Evolutionary conservation across 352 stramenopile genomes (phyloP).

Genomic region (Phytophthora lateralis): DNA sequence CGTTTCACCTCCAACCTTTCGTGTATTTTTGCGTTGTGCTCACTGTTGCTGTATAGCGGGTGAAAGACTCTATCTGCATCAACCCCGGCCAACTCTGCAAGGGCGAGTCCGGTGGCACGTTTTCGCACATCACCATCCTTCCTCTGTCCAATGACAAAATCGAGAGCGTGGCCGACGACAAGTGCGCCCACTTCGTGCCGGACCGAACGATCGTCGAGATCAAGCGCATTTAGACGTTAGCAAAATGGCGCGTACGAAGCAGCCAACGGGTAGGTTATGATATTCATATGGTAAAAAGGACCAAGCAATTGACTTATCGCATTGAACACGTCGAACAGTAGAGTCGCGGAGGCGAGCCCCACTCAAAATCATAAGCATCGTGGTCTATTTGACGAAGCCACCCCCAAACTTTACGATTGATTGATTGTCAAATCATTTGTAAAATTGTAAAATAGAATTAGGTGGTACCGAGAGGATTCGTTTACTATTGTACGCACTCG

Average conservation of each 20-base stretch:
- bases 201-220: conserved; percentile 93
- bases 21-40: not conserved
- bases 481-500: too few species aligned
- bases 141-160: conserved; percentile 88
- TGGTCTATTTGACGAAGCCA: too few species aligned
- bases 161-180: conserved; percentile 43
- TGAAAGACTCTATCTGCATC: conserved; percentile 93
- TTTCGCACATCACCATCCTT: conserved; percentile 91
- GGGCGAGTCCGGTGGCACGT: conserved; percentile 94
- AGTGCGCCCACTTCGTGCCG: conserved; percentile 70
- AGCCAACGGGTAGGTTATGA: too few species aligned
- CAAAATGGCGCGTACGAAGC: not conserved
- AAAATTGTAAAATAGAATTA: too few species aligned
- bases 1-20: conserved; percentile 20
- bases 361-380: too few species aligned
- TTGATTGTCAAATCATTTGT: too few species aligned
- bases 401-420: too few species aligned
- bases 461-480: too few species aligned
- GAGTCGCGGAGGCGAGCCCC: too few species aligned
- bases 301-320: too few species aligned
- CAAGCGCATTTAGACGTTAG: conserved; percentile 78
- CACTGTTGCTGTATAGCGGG: conserved; percentile 52
- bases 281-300: too few species aligned
- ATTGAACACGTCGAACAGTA: too few species aligned
- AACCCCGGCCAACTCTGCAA: conserved; percentile 96